phyloP scores from a whole-genome alignment of 441 rosid species.

The Metrosideros polymorpha region DNA sequence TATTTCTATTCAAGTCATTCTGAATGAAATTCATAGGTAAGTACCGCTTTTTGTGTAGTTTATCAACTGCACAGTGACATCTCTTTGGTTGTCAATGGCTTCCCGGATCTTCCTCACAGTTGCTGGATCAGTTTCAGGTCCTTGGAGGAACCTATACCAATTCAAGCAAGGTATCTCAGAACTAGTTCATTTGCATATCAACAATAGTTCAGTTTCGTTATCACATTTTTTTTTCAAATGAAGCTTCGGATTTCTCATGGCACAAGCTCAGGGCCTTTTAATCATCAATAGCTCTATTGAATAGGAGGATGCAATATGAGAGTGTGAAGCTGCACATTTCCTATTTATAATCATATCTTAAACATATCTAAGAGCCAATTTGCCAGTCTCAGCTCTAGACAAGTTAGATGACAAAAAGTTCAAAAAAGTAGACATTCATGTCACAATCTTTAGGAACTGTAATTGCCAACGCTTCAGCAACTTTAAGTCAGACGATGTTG shows the following conservation, averaged over 20 bases:
- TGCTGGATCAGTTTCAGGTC: conserved; percentile 94
- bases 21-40: background rate
- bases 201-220: background rate
- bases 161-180: background rate
- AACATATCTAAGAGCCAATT: background rate
- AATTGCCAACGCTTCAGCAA: background rate
- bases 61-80: conserved; percentile 91
- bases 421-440: background rate
- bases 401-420: background rate
- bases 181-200: background rate
- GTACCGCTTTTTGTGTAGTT: conserved; percentile 94
- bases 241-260: background rate
- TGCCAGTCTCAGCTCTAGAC: background rate
- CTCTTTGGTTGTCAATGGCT: conserved; percentile 86
- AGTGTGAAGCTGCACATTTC: background rate
- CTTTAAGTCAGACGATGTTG: background rate
- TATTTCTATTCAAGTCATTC: background rate
- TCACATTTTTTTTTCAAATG: background rate
- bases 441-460: too few relatives aligned
- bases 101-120: conserved; percentile 84
- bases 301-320: background rate
- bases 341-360: background rate
- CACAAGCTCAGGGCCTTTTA: background rate
- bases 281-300: background rate
- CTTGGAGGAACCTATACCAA: conserved; percentile 75